These are phyloP conservation scores for Rhazya stricta DNA, from an alignment of 257 asterid genomes.

Conservation along the genomic window DNA sequence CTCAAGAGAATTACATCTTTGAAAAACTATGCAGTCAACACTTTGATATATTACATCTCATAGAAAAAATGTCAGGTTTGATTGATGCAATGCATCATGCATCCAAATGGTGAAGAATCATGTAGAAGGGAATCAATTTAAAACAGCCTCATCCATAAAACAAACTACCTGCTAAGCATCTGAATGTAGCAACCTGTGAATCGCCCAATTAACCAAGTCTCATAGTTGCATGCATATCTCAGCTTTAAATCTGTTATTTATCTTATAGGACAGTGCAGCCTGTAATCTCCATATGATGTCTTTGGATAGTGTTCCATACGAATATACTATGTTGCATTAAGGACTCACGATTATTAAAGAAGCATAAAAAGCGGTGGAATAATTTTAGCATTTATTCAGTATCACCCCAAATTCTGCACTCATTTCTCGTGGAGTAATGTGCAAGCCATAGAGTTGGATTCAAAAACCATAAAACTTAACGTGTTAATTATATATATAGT, in stretches of 20 bases:
- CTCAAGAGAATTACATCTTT: background rate
- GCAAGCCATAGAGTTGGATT: background rate
- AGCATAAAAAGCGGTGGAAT: background rate
- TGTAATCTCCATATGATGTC: background rate
- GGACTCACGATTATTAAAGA: background rate
- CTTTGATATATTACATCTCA: background rate
- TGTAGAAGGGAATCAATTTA: background rate
- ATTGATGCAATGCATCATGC: background rate
- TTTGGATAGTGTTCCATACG: background rate
- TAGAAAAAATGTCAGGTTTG: background rate
- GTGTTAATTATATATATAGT: no score
- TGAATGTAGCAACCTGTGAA: conserved; percentile 1
- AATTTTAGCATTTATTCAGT: background rate
- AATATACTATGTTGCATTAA: background rate
- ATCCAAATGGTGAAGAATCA: background rate
- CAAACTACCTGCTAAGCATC: background rate
- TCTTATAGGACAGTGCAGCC: background rate
- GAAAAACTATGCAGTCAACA: background rate
- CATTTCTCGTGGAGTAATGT: background rate
- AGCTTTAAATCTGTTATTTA: background rate
- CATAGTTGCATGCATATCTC: background rate
- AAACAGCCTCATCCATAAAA: background rate
- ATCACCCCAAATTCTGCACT: background rate
- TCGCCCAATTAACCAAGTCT: background rate
- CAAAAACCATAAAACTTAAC: background rate